Conservation (phyloP, 805 yeast species). For the Pichia paraexigua region DNA sequence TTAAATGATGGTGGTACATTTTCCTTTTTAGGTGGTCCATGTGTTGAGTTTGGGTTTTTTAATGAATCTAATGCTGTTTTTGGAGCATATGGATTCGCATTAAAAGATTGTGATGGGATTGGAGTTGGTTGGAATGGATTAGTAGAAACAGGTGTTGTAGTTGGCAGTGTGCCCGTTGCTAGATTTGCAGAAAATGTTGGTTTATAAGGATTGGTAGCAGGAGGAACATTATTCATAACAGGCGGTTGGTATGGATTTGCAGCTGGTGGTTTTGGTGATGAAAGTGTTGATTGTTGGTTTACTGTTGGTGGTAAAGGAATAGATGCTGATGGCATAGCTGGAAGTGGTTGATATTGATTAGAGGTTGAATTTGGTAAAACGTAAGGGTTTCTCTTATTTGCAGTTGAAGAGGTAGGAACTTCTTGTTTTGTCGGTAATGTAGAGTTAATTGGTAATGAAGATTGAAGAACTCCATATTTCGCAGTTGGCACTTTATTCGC, state of each 20-base stretch:
- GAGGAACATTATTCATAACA: background rate
- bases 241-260: constrained; percentile 1
- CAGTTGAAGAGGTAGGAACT: background rate
- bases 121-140: constrained; percentile 5
- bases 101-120: constrained; percentile 28
- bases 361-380: background rate
- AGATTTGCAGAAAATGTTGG: background rate
- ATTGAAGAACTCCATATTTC: background rate
- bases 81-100: constrained; percentile 29
- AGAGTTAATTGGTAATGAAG: background rate
- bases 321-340: constrained; percentile 1
- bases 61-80: constrained; percentile 28
- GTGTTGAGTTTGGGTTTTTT: constrained; percentile 19
- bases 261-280: constrained; percentile 9
- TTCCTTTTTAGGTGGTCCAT: constrained; percentile 16
- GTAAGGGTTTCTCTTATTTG: constrained; percentile 1
- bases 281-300: constrained; percentile 7
- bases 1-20: constrained; percentile 25
- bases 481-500: constrained; percentile 4
- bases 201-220: background rate
- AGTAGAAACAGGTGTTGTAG: background rate
- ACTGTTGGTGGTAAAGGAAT: constrained; percentile 11
- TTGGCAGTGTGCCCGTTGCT: background rate
- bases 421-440: background rate
- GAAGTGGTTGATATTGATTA: background rate